Base-by-base conservation (phyloP, 768 basidiomycete genomes). In the Leucosporidium yakuticum region DNA sequence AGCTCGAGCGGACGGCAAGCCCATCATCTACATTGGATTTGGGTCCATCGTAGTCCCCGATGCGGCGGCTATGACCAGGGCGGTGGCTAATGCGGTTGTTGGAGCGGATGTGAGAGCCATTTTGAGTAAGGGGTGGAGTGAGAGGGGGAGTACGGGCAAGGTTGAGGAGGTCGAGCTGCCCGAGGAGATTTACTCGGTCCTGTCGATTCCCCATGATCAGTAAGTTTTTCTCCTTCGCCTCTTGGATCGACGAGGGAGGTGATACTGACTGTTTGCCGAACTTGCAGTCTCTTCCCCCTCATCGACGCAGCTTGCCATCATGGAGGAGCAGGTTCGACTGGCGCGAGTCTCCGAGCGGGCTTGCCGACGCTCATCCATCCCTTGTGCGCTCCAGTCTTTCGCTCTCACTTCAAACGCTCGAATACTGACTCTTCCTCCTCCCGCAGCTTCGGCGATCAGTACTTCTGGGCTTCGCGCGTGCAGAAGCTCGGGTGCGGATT, bases 221-320 rank as follows among this genome's bases (percentile, higher is more conserved):
- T 59, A 20, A 59, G 57, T 44, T 32, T 17, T 19, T 19, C 20
- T 19, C 55, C 7, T 58, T 36, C 39, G 21, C n/a, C n/a, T n/a
- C n/a, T n/a, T n/a, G n/a, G n/a, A n/a, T 48, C 47, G 47, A 21
- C 47, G 47, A 48, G 11, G 47, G 21, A 21, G 47, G 11, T 31
- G 19, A 31, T 23, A n/a, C 56, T 54, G 25, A 54, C 9, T 25
- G 25, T 11, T 54, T 54, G n/a, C n/a, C n/a, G n/a, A n/a, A 4
- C 32, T 11, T 15, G 25, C 44, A 48, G 60, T 92, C 79, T 98
- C 55, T 98, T 98, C 81, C 84, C 83, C 72, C 85, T 87, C 59
- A 91, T 98, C 68, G 93, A 96, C 76, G 94, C 91, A 25, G 91
- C 91, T 29, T 96, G 93, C 74, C 95, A 97, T 81, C 95, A 98